Evolutionary conservation across 495 filamentous ascomycete species (phyloP), one percentile per base, ranked within the genome.

Genomic region (Diplogelasinospora grovesii): DNA sequence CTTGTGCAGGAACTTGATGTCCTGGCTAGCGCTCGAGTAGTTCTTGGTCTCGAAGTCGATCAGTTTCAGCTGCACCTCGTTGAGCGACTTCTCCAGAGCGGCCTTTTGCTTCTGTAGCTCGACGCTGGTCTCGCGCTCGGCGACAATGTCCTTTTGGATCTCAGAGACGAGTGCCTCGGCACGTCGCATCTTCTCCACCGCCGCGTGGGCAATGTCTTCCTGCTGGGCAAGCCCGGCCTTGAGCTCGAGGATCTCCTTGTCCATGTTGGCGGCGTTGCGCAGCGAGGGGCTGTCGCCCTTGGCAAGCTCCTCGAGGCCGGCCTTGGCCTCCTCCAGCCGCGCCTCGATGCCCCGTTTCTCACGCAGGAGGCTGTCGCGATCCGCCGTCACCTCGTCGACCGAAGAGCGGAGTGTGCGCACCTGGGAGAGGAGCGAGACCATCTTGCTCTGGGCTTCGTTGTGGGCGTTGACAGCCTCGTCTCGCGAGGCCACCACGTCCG

Each of bases 41-140:
- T 88, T 86, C 73, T 96, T 97, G 18, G 92, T 98, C 63, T 98
- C 92, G 30, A 98, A 65, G 48, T 97, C 92, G 27, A 98, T 83
- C 31, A 93, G 78, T 45, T 80, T 78, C 19, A 97, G 71, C 61
- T 98, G 92, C 29, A 90, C 68, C 60, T 98, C 92, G 68, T 89
- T 97, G 41, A 92, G 71, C 19, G 77, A 72, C 67, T 96, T 97
- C 65, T 97, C 93, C 28, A 98, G 64, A 0, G 74, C 75, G 1
- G 86, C 85, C 63, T 95, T 98, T 41, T 97, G 87, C 62, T 90
- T 95, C 68, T 92, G 83, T 31, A 98, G 73, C 43, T 82, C 79
- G 10, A 81, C 81, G 50, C 82, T 90, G 28, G 73, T 71, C 50
- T 98, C 93, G 13, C 92, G 77, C 58, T 96, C 92, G 10, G 77